Evolutionary conservation across 768 basidiomycete species (phyloP), one percentile per base, ranked within the genome.

Genomic region (Pleurotus sapidus): DNA sequence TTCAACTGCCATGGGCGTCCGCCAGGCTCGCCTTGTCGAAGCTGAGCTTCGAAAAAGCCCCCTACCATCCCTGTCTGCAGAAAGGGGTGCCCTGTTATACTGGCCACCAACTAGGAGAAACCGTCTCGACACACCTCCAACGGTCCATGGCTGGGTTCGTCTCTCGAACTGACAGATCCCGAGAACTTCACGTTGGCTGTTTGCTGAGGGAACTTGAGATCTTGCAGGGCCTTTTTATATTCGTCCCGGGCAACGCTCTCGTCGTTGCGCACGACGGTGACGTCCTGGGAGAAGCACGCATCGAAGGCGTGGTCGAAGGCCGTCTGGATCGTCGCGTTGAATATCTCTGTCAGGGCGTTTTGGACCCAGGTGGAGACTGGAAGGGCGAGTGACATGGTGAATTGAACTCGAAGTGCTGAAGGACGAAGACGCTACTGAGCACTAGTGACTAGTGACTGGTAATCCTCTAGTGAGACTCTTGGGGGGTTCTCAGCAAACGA

Each of bases 241-340:
- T 70, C 65, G 0, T 71, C 69, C 23, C 76, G 76, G n/a, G 72
- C 64, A 25, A 75, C 15, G 8, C 60, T 27, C 34, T 67, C 63
- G 17, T 73, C 77, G 58, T 82, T 82, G 57, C 80, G 64, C 3
- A 66, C 69, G 49, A 79, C 65, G 1, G 58, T 60, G 37, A 66
- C 71, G 12, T 74, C 11, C 23, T 63, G n/a, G 7, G 74, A 68
- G 59, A 82, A 63, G 56, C 75, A 74, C 1, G 51, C 61, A 18
- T 80, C 75, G 64, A 81, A 82, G 1, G 73, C 70, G 5, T 60
- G 20, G 55, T 74, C 58, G 58, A 80, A 81, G 6, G 62, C 68
- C 0, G 54, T 56, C 24, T 63, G 45, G 1, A 68, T 74, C 23
- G 74, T 77, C 6, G 78, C 74, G 54, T 68, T 59, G 59, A 77